Conservation (phyloP, 1,139 yeast genomes). For the Geotrichum histeridarum region DNA sequence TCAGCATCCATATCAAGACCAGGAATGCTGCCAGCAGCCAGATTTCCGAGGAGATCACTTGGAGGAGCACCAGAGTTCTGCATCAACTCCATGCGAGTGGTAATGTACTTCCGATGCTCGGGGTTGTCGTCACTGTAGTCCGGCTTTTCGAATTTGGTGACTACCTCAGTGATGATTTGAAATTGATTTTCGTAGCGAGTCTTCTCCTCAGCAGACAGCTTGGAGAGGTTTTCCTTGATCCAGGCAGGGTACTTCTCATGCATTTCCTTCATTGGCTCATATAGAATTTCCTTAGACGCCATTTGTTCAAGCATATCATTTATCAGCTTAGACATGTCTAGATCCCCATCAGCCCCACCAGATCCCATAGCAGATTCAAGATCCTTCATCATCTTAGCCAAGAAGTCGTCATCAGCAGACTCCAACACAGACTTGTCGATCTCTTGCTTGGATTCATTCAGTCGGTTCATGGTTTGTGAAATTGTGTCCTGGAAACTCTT, state of each 20-base stretch:
- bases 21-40: slow-evolving; percentile 50
- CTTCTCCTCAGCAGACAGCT: slow-evolving; percentile 32
- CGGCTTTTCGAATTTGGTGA: slow-evolving; percentile 53
- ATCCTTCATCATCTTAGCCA: slow-evolving; percentile 48
- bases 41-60: slow-evolving; percentile 64
- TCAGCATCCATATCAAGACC: slow-evolving; percentile 42
- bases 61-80: slow-evolving; percentile 81
- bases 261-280: slow-evolving; percentile 83
- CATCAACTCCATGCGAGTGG: slow-evolving; percentile 52
- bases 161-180: slow-evolving; percentile 43
- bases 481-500: slow-evolving; percentile 67
- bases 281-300: slow-evolving; percentile 78
- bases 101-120: slow-evolving; percentile 49
- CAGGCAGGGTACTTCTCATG: slow-evolving; percentile 59
- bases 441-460: slow-evolving; percentile 48
- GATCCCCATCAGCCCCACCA: slow-evolving; percentile 45
- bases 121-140: slow-evolving; percentile 51
- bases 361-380: slow-evolving; percentile 56
- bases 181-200: slow-evolving; percentile 37
- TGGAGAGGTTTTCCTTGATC: slow-evolving; percentile 47
- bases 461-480: slow-evolving; percentile 72
- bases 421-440: slow-evolving; percentile 61
- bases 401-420: slow-evolving; percentile 41
- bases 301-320: slow-evolving; percentile 78
- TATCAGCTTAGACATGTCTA: slow-evolving; percentile 57